Base-by-base conservation (phyloP, 768 basidiomycete species). In the Kondoa subrosea region DNA sequence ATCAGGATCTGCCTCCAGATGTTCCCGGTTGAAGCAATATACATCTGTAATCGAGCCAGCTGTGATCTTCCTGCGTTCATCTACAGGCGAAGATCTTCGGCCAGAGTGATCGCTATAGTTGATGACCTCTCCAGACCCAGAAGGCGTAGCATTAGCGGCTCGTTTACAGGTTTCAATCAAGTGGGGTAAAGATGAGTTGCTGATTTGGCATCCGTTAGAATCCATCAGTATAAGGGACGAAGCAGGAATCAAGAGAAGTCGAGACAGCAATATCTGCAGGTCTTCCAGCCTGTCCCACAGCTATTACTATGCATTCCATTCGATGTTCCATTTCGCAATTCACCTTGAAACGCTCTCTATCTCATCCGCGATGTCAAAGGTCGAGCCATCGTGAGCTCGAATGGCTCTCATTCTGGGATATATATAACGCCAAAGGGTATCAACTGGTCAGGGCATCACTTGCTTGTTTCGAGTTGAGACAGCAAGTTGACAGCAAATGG, bases 211-310 rank as follows among this genome's bases (percentile, higher is more conserved):
- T n/a, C 72, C 72, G n/a, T 66, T 56, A 25, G 69, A 66, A 68
- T 73, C 69, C 72, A 73, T 73, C 40, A 69, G 56, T 66, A 73
- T 73, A 21, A 71, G 66, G 63, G 66, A 69, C 26, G 71, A 70
- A 57, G 62, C 34, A 29, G 69, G 69, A 64, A 73, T 73, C 31
- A 63, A 14, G 15, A 73, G 68, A 4, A 71, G 67, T 4, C 68
- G 68, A 17, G 66, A 59, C 8, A 73, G 62, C 30, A 71, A 32
- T 30, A 27, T 56, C 1, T 65, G 66, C 1, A 73, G 67, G 30
- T 69, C 63, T 25, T 68, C 65, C 25, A 73, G 65, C 3, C 71
- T 73, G 67, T 25, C 61, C 3, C n/a, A 15, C 26, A 3, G 26
- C n/a, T 8, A 12, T 4, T 8, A 27, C 30, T 27, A 59, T 25